Percentiles rank a stretch among this genome's conserved stretches.
phyloP scores from a whole-genome alignment of 148 eudicot genomes.

The Rhododendron griersonianum region DNA sequence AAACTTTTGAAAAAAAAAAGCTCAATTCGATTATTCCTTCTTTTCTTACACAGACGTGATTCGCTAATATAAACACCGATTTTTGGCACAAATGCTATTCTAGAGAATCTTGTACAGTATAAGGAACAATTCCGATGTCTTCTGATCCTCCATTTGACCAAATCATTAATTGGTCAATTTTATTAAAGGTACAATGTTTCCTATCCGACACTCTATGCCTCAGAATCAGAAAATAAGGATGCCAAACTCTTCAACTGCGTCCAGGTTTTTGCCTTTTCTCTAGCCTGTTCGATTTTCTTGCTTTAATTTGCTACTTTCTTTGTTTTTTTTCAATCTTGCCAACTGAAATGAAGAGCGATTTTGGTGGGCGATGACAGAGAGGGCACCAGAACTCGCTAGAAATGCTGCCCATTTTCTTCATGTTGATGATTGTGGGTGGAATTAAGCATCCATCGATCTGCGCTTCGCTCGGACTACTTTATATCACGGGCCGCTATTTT shows the following conservation, averaged over 20 bases:
- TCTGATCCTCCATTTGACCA: too few species aligned
- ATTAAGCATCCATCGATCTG: slow-evolving; percentile 59
- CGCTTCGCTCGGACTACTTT: slow-evolving; percentile 49
- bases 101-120: too few species aligned
- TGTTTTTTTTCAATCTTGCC: not conserved
- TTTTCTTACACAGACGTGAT: too few species aligned
- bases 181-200: slow-evolving; percentile 66
- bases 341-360: not conserved
- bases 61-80: too few species aligned
- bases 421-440: slow-evolving; percentile 71
- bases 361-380: slow-evolving; percentile 43
- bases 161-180: not conserved
- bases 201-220: slow-evolving; percentile 76
- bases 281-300: not conserved
- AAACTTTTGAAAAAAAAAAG: too few species aligned
- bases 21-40: too few species aligned
- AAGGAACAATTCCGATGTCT: too few species aligned
- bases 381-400: slow-evolving; percentile 97
- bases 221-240: slow-evolving; percentile 85
- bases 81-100: too few species aligned
- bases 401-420: slow-evolving; percentile 73
- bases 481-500: slow-evolving; percentile 53
- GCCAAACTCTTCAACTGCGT: slow-evolving; percentile 94
- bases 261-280: slow-evolving; percentile 41
- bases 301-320: not conserved